phyloP scores from a whole-genome alignment of 177 flowering plant species.

The Tripterygium wilfordii region DNA sequence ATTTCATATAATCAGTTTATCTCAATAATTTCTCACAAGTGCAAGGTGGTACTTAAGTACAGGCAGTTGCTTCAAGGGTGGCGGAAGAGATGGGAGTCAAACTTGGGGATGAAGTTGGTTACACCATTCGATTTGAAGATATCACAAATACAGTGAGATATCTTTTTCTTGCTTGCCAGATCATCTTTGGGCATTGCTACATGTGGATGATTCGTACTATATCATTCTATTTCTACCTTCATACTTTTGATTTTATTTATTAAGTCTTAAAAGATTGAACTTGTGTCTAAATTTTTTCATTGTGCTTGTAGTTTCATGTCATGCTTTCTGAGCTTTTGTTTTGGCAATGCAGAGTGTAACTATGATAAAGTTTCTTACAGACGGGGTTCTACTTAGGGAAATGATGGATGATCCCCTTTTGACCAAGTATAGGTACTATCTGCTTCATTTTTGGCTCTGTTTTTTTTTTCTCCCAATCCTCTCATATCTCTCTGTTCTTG shows the following conservation, averaged over 20 bases:
- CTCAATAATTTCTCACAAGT: not conserved
- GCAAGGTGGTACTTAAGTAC: constrained; percentile 3
- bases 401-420: constrained; percentile 99
- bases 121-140: constrained; percentile 93
- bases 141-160: constrained; percentile 49
- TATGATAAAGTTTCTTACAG: constrained; percentile 85
- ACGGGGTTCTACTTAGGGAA: constrained; percentile 90
- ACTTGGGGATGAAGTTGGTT: constrained; percentile 98
- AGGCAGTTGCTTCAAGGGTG: constrained; percentile 93
- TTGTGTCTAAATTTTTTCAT: not conserved
- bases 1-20: no score
- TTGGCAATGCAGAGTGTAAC: constrained; percentile 61
- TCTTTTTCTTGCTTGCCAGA: not conserved
- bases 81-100: constrained; percentile 97
- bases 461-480: not conserved
- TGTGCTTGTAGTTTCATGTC: not conserved
- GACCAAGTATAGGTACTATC: constrained; percentile 74
- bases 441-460: not conserved
- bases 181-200: no score
- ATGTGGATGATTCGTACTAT: no score
- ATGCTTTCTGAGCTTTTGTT: constrained; percentile 11
- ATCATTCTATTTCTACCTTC: no score
- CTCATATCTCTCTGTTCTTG: not conserved
- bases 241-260: no score
- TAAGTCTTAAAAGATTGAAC: constrained; percentile 1